Percentiles rank a stretch among this genome's conserved stretches.
Evolutionary conservation across 768 basidiomycete species (phyloP).

Genomic region (Symmetrospora coprosmae): DNA sequence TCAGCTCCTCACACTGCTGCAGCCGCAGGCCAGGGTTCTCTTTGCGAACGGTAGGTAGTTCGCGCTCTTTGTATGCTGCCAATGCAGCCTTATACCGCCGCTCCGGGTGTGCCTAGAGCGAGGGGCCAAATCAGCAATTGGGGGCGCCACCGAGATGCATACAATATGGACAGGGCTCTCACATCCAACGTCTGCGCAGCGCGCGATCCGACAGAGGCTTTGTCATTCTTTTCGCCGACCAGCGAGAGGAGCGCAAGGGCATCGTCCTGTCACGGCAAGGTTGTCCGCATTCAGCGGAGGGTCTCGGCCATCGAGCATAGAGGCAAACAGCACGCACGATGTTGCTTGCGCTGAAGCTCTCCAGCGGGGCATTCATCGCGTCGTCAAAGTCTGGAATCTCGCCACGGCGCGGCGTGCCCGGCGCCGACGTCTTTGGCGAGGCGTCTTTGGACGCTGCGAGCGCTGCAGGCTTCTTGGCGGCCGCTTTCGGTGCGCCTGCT

Average conservation of each 20-base stretch:
- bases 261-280: slow-evolving; percentile 23
- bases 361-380: slow-evolving; percentile 6
- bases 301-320: too few relatives aligned
- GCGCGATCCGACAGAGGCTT: slow-evolving; percentile 37
- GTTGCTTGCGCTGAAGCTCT: slow-evolving; percentile 24
- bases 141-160: background rate
- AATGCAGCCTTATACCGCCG: slow-evolving; percentile 42
- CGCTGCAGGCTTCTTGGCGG: slow-evolving; percentile 30
- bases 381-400: slow-evolving; percentile 27
- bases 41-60: slow-evolving; percentile 27
- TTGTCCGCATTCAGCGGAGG: background rate
- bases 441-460: slow-evolving; percentile 28
- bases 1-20: slow-evolving; percentile 35
- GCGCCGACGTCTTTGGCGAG: slow-evolving; percentile 15
- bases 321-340: background rate
- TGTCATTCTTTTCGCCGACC: slow-evolving; percentile 38
- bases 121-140: background rate
- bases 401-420: slow-evolving; percentile 35
- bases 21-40: slow-evolving; percentile 41
- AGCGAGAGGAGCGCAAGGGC: slow-evolving; percentile 40
- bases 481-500: slow-evolving; percentile 32
- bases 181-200: slow-evolving; percentile 27
- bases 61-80: slow-evolving; percentile 31
- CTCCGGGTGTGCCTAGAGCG: slow-evolving; percentile 30
- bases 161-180: background rate